phyloP scores from a whole-genome alignment of 1,139 yeast genomes.

The Pneumocystis sp. region DNA sequence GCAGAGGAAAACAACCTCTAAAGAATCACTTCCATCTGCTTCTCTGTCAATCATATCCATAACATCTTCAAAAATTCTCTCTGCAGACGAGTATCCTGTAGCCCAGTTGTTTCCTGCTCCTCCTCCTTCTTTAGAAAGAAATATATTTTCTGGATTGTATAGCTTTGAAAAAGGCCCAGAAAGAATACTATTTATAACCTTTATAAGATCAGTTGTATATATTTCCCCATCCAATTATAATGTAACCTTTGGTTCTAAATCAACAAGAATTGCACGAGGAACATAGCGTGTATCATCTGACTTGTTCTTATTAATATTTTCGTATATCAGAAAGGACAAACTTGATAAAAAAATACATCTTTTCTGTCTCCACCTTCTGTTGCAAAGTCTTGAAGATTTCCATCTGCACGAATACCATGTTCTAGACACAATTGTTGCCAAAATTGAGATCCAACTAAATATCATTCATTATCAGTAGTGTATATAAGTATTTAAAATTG shows the following conservation, averaged over 20 bases:
- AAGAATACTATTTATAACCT: constrained; percentile 52
- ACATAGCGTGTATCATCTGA: constrained; percentile 67
- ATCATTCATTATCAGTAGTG: neutral
- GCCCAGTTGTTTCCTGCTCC: constrained; percentile 98
- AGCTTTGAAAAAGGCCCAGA: constrained; percentile 41
- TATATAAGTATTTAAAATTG: neutral
- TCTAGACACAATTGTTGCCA: constrained; percentile 84
- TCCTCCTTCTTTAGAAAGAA: constrained; percentile 61
- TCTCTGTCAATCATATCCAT: constrained; percentile 79
- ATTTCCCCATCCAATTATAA: neutral
- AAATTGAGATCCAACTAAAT: constrained; percentile 57
- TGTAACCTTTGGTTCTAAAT: constrained; percentile 61
- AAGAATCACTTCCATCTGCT: constrained; percentile 75
- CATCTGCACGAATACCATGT: constrained; percentile 73
- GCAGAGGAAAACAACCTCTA: constrained; percentile 29
- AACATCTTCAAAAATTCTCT: constrained; percentile 51
- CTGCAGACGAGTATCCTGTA: constrained; percentile 70
- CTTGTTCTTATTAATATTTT: constrained; percentile 16
- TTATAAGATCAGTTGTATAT: neutral
- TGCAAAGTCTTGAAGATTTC: constrained; percentile 31
- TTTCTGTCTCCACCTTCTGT: constrained; percentile 52
- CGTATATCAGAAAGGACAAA: neutral
- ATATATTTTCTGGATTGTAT: constrained; percentile 74
- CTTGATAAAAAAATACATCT: constrained; percentile 60
- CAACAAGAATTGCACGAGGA: constrained; percentile 74